phyloP scores from a whole-genome alignment of 2,329 filamentous ascomycete species.

The Ophiocordyceps camponoti-floridani region DNA sequence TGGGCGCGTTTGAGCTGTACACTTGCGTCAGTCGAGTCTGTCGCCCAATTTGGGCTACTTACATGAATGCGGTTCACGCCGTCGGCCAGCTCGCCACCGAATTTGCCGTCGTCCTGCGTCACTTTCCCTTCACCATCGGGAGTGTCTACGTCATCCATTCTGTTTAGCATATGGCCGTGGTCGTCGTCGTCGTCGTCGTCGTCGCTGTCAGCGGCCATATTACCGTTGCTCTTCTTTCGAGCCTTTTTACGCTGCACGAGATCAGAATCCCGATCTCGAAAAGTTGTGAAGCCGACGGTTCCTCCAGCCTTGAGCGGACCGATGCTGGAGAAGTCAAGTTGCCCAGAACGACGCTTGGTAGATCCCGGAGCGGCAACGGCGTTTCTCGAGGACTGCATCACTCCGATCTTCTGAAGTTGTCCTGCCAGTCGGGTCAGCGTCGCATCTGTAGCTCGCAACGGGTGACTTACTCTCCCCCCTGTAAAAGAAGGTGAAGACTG shows the following conservation, averaged over 20 bases:
- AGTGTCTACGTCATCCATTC: constrained; percentile 47
- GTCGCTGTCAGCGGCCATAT: constrained; percentile 56
- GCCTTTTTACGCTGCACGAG: constrained; percentile 35
- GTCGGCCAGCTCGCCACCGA: constrained; percentile 59
- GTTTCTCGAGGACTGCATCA: constrained; percentile 51
- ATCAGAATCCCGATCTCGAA: constrained; percentile 52
- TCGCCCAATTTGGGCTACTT: constrained; percentile 11
- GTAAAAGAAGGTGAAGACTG: constrained; percentile 95
- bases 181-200: constrained; percentile 51
- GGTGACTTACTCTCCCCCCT: constrained; percentile 67
- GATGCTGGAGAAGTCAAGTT: constrained; percentile 71
- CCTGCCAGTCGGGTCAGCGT: constrained; percentile 29
- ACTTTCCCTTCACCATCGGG: constrained; percentile 41
- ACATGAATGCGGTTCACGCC: constrained; percentile 71
- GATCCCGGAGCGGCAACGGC: constrained; percentile 41
- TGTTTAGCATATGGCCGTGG: constrained; percentile 38
- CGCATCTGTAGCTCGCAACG: background rate
- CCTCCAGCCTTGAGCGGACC: constrained; percentile 73
- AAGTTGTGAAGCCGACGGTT: constrained; percentile 77
- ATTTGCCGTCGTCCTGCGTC: constrained; percentile 52
- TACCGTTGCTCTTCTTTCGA: constrained; percentile 45
- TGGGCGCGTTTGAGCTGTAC: constrained; percentile 57
- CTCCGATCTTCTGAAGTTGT: constrained; percentile 93
- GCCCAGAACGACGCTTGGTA: constrained; percentile 63
- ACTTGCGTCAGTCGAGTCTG: background rate